Evolutionary conservation across 2,329 filamentous ascomycete species (phyloP).

Genomic region (Neofusicoccum cordaticola): DNA sequence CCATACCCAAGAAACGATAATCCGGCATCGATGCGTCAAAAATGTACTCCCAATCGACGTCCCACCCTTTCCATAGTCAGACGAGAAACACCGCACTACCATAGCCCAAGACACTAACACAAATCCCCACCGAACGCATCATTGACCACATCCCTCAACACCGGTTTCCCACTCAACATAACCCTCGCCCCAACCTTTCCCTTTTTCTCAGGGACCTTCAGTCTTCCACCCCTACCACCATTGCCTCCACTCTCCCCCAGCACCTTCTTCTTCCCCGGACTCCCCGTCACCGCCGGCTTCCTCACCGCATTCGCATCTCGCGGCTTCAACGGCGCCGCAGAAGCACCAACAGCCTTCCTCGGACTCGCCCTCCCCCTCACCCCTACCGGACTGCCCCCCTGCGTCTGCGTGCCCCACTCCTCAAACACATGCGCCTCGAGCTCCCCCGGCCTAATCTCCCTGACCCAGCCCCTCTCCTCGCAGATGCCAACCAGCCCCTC

Average conservation of each 20-base stretch:
- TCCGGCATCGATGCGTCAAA: too few relatives aligned
- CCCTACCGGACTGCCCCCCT: slow-evolving; percentile 14
- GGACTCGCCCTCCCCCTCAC: slow-evolving; percentile 26
- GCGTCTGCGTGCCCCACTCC: slow-evolving; percentile 36
- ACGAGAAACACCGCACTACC: too few relatives aligned
- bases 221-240: slow-evolving; percentile 20
- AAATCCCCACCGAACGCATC: slow-evolving; percentile 41
- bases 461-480: slow-evolving; percentile 74
- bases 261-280: slow-evolving; percentile 22
- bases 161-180: slow-evolving; percentile 63
- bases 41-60: too few relatives aligned
- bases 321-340: slow-evolving; percentile 18
- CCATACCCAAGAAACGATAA: too few relatives aligned
- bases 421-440: slow-evolving; percentile 68
- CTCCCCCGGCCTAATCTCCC: slow-evolving; percentile 65
- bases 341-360: slow-evolving; percentile 25
- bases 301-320: slow-evolving; percentile 18
- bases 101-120: not conserved
- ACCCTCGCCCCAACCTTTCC: slow-evolving; percentile 55
- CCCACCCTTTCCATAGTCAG: too few relatives aligned
- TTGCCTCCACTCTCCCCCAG: slow-evolving; percentile 19
- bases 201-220: slow-evolving; percentile 56
- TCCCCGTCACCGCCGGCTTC: slow-evolving; percentile 18
- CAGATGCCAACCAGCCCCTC: slow-evolving; percentile 73
- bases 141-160: slow-evolving; percentile 76